phyloP scores from a whole-genome alignment of 371 early-diverging fungal genomes.

The Vairimorpha ceranae region DNA sequence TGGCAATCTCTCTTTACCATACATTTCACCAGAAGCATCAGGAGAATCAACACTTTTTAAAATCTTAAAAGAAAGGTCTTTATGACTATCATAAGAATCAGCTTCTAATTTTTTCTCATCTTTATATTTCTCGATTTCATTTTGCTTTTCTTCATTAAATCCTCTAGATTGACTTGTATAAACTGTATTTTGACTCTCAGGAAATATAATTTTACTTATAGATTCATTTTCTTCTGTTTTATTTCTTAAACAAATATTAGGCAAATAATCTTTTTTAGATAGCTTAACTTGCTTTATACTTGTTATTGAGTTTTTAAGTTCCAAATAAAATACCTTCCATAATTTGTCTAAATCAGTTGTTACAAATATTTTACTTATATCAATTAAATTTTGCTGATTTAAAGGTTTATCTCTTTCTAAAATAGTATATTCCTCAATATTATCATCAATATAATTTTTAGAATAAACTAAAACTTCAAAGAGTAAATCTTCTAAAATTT shows the following conservation, averaged over 20 bases:
- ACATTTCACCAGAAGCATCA: neutral
- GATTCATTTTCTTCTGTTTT: too few species aligned
- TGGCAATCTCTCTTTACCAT: neutral
- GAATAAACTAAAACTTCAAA: slow-evolving; percentile 14
- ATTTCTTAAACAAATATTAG: too few species aligned
- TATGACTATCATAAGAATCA: neutral
- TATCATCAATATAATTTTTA: neutral
- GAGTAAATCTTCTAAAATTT: slow-evolving; percentile 27
- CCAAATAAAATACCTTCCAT: slow-evolving; percentile 29
- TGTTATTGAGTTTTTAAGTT: slow-evolving; percentile 8
- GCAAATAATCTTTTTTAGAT: too few species aligned
- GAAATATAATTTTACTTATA: too few species aligned
- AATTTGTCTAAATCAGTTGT: slow-evolving; percentile 23
- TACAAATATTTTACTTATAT: slow-evolving; percentile 23
- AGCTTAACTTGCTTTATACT: too few species aligned
- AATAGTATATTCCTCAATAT: neutral
- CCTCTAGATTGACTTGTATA: too few species aligned
- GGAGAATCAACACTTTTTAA: neutral
- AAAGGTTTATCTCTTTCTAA: neutral
- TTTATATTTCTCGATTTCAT: too few species aligned
- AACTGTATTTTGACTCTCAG: too few species aligned
- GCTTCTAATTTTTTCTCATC: too few species aligned
- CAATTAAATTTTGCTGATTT: slow-evolving; percentile 2
- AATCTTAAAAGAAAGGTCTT: neutral
- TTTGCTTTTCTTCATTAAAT: too few species aligned